Conservation (phyloP, 352 stramenopile species). For the Pythium scleroteichum region DNA sequence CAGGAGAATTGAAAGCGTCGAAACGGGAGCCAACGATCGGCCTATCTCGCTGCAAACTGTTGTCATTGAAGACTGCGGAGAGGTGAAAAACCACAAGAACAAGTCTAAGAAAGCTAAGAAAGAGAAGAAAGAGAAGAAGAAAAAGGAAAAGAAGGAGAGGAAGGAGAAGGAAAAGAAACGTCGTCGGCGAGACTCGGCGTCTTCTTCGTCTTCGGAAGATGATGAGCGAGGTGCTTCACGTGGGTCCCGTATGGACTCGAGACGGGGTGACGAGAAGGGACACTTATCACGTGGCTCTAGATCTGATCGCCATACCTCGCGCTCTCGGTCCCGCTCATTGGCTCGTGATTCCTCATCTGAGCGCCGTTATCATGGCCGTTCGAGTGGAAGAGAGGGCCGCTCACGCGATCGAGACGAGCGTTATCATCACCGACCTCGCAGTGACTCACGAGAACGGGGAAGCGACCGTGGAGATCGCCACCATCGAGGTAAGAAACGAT, state of each 20-base stretch:
- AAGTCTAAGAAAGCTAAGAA: constrained; percentile 34
- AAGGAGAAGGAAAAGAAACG: constrained; percentile 23
- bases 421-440: not conserved
- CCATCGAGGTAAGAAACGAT: not conserved
- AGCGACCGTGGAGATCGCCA: not conserved
- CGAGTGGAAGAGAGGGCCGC: not conserved
- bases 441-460: not conserved
- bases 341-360: too few relatives aligned
- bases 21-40: constrained; percentile 83
- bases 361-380: not conserved
- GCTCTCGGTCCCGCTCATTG: too few relatives aligned
- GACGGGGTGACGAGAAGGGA: not conserved
- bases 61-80: constrained; percentile 95
- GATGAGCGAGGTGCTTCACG: not conserved
- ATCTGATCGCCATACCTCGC: too few relatives aligned
- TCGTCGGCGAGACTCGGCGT: constrained; percentile 13
- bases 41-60: constrained; percentile 80
- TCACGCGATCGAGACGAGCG: not conserved
- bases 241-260: too few relatives aligned
- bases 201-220: constrained; percentile 18
- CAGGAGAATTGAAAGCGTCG: constrained; percentile 90
- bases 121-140: constrained; percentile 38
- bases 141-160: constrained; percentile 34
- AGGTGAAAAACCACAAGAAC: constrained; percentile 30
- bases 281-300: not conserved